Conservation (phyloP, 2,329 filamentous ascomycete species). For the Alternaria infectoria region DNA sequence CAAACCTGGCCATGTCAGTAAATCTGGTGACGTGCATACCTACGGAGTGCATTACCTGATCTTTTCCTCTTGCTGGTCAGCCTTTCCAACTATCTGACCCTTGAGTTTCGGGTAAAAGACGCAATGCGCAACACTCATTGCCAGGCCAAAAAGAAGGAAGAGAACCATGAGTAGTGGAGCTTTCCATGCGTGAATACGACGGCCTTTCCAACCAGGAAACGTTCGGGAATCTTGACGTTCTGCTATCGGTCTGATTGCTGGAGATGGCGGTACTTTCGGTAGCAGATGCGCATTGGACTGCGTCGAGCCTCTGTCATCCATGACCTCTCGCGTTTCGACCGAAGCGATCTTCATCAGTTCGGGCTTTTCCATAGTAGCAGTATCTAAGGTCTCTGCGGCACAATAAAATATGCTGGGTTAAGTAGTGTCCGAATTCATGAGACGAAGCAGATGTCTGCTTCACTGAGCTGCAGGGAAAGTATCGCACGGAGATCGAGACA, state of each 20-base stretch:
- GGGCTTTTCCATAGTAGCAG: not conserved
- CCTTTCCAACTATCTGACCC: not conserved
- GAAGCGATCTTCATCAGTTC: not conserved
- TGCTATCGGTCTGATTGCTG: not conserved
- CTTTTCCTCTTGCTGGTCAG: not conserved
- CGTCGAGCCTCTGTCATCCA: not conserved
- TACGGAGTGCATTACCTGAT: not conserved
- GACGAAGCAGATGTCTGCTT: not conserved
- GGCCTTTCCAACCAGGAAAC: not conserved
- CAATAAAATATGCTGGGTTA: not conserved
- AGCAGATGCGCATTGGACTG: not conserved
- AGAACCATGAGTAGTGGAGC: not conserved
- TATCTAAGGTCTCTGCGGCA: not conserved
- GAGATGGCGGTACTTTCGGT: not conserved
- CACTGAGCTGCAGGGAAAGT: not conserved
- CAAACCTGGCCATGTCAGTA: not conserved
- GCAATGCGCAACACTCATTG: not conserved
- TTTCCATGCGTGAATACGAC: not conserved
- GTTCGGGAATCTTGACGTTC: not conserved
- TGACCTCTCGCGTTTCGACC: not conserved
- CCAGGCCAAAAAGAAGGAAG: not conserved
- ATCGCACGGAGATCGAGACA: not conserved
- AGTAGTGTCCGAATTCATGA: not conserved
- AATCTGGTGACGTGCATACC: accelerated
- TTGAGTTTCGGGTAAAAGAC: not conserved